phyloP scores from a whole-genome alignment of 2,329 filamentous ascomycete genomes.

The Botrytis fabae region DNA sequence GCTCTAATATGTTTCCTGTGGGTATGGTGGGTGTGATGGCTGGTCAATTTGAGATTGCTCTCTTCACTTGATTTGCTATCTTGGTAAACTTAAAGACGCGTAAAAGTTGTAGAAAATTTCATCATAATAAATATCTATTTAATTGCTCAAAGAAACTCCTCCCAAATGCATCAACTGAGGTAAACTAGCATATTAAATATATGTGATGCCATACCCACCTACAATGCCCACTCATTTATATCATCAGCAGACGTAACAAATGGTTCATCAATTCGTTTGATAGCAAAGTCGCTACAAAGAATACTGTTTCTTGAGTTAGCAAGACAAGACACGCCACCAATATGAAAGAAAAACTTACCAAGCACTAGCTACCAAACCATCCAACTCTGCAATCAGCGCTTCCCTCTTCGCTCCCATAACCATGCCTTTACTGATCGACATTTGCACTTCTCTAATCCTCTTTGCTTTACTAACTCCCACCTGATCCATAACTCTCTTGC shows the following conservation, averaged over 20 bases:
- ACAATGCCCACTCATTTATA: slow-evolving; percentile 71
- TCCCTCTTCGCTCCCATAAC: slow-evolving; percentile 72
- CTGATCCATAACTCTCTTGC: slow-evolving; percentile 79
- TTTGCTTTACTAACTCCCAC: slow-evolving; percentile 73
- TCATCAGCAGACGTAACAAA: slow-evolving; percentile 77
- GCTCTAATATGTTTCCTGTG: neutral
- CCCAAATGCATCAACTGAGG: neutral
- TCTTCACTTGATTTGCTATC: neutral
- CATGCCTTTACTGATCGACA: slow-evolving; percentile 75
- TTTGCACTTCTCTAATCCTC: slow-evolving; percentile 82
- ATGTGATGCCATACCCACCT: neutral
- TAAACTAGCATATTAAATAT: neutral
- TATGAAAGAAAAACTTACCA: slow-evolving; percentile 60
- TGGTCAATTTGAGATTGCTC: neutral
- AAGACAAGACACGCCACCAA: neutral
- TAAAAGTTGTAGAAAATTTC: neutral
- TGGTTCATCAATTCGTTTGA: slow-evolving; percentile 90
- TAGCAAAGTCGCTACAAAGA: slow-evolving; percentile 90
- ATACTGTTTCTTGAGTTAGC: slow-evolving; percentile 58
- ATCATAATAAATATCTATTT: neutral
- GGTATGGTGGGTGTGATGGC: neutral
- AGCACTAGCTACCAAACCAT: slow-evolving; percentile 84
- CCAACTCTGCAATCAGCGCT: slow-evolving; percentile 81
- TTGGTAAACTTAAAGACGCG: neutral
- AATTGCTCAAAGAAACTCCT: neutral